Evolutionary conservation across 139 green algal species (phyloP).

Genomic region (Zygnema circumcarinatum): DNA sequence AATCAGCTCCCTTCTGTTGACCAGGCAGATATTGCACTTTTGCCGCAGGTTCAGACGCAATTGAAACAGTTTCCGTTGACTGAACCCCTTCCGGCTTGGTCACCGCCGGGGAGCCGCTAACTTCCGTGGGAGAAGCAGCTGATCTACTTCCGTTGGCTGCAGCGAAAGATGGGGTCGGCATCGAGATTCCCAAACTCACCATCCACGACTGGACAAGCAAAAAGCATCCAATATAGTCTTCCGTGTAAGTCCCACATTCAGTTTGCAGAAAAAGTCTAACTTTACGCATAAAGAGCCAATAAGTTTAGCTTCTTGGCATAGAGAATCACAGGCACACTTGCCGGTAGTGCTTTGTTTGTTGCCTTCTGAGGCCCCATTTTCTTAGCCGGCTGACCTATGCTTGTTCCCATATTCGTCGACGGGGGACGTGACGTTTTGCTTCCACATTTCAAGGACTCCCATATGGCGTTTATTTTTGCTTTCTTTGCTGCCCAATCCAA

Average conservation of each 20-base stretch:
- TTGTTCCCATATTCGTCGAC: background rate
- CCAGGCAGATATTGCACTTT: no score
- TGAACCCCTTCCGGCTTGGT: background rate
- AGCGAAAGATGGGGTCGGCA: background rate
- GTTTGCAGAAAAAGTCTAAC: no score
- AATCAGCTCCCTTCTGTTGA: no score
- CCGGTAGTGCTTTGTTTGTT: no score
- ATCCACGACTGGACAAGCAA: background rate
- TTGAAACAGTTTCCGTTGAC: background rate
- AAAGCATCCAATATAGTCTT: no score
- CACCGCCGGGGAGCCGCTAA: background rate
- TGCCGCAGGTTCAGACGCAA: background rate
- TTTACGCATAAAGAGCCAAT: no score
- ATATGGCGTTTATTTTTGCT: constrained; percentile 49
- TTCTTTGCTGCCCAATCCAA: constrained; percentile 43
- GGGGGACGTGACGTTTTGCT: background rate
- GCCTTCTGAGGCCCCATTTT: no score
- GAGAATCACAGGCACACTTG: no score
- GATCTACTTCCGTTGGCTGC: background rate
- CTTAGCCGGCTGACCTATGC: background rate
- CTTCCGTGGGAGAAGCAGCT: background rate
- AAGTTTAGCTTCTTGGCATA: no score
- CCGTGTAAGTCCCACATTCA: no score
- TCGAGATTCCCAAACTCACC: background rate
- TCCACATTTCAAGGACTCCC: constrained; percentile 38